Percentiles rank a stretch among this genome's conserved stretches.
phyloP scores from a whole-genome alignment of 2,329 filamentous ascomycete species.

The Cladobotryum protrusum region DNA sequence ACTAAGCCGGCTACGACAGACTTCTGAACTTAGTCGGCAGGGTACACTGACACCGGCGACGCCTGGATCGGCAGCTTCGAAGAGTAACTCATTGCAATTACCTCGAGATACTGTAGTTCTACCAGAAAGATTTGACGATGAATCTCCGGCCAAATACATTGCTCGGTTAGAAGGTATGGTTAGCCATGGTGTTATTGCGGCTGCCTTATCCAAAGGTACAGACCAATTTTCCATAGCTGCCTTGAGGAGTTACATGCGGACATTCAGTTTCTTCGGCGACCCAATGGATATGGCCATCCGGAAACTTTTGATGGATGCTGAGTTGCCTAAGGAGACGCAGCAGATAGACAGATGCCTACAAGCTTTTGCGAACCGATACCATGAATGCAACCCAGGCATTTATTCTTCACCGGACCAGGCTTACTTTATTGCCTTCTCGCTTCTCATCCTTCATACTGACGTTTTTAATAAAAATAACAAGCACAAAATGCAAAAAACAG shows the following conservation, averaged over 20 bases:
- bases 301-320: slow-evolving; percentile 93
- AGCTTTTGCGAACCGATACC: slow-evolving; percentile 91
- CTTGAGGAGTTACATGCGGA: slow-evolving; percentile 88
- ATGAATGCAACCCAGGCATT: slow-evolving; percentile 96
- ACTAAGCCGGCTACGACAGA: slow-evolving; percentile 71
- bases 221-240: slow-evolving; percentile 80
- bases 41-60: slow-evolving; percentile 64
- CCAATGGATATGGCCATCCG: slow-evolving; percentile 97
- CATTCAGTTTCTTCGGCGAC: slow-evolving; percentile 91
- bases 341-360: slow-evolving; percentile 94
- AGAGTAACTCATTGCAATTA: slow-evolving; percentile 76
- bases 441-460: slow-evolving; percentile 93
- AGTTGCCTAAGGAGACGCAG: slow-evolving; percentile 93
- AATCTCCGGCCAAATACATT: slow-evolving; percentile 86
- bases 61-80: slow-evolving; percentile 64
- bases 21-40: slow-evolving; percentile 66
- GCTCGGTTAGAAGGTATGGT: slow-evolving; percentile 74
- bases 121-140: slow-evolving; percentile 76
- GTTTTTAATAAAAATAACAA: slow-evolving; percentile 99
- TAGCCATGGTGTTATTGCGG: slow-evolving; percentile 75
- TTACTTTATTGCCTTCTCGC: slow-evolving; percentile 96
- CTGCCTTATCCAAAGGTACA: slow-evolving; percentile 75
- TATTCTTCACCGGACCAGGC: slow-evolving; percentile 87
- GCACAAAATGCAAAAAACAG: slow-evolving; percentile 93
- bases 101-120: slow-evolving; percentile 64